These are phyloP conservation scores for Metroxylon sagu DNA, from an alignment of 176 grass and related monocot species.

Conservation along the genomic window DNA sequence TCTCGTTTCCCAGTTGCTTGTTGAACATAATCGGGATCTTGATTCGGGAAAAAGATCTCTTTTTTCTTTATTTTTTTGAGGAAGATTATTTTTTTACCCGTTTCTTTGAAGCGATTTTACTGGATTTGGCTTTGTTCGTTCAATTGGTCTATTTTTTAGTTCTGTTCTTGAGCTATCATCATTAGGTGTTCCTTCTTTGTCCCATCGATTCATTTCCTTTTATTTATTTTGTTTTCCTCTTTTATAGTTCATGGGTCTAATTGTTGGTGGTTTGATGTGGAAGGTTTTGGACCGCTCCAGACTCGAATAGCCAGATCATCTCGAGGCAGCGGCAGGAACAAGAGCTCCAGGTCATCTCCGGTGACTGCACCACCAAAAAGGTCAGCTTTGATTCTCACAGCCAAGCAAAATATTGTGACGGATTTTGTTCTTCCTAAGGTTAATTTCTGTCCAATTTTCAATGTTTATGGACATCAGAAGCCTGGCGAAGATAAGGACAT, in stretches of 20 bases:
- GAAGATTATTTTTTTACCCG: no score
- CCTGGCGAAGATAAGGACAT: slow-evolving; percentile 56
- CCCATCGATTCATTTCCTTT: no score
- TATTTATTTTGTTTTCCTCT: slow-evolving; percentile 1
- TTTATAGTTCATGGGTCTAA: neutral
- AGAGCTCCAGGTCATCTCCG: slow-evolving; percentile 21
- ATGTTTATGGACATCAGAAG: slow-evolving; percentile 46
- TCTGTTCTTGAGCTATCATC: no score
- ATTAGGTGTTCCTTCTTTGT: no score
- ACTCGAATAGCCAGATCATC: slow-evolving; percentile 17
- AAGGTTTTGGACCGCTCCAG: slow-evolving; percentile 47
- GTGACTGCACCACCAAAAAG: slow-evolving; percentile 31
- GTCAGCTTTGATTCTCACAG: slow-evolving; percentile 10
- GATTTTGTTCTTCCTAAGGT: neutral
- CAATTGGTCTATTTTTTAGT: no score
- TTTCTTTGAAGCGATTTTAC: no score
- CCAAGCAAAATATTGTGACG: no score
- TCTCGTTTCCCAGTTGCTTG: neutral
- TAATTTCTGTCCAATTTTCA: neutral
- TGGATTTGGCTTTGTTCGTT: no score
- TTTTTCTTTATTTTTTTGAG: no score
- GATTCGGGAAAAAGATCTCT: no score
- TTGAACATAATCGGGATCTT: no score
- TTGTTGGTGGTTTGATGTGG: no score
- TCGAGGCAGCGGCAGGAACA: slow-evolving; percentile 23